Percentiles rank a stretch among this genome's conserved stretches.
Evolutionary conservation across 495 filamentous ascomycete species (phyloP).

Genomic region (Paragyromitra xinjiangensis): DNA sequence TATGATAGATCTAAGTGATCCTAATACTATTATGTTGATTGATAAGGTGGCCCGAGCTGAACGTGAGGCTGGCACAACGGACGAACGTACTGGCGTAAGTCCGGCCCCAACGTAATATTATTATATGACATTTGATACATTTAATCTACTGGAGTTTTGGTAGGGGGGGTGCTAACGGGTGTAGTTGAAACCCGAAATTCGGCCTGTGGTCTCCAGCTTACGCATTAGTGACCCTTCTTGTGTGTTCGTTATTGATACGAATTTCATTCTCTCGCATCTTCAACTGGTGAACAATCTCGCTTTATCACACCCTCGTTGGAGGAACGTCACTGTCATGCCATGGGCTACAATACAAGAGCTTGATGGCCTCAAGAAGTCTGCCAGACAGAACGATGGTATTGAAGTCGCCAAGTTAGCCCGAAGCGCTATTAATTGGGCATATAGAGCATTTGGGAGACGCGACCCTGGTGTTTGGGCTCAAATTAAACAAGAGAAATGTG

Average conservation of each 20-base stretch:
- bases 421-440: conserved; percentile 53
- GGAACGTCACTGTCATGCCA: conserved; percentile 54
- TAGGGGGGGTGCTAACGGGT: conserved; percentile 6
- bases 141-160: background rate
- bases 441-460: conserved; percentile 33
- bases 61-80: conserved; percentile 27
- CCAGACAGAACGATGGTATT: conserved; percentile 12
- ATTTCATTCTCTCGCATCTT: conserved; percentile 55
- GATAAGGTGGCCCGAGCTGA: conserved; percentile 42
- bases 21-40: conserved; percentile 40
- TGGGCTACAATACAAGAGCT: conserved; percentile 56
- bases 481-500: conserved; percentile 53
- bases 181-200: conserved; percentile 33
- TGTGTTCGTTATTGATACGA: conserved; percentile 56
- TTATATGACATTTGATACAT: background rate
- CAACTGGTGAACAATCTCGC: conserved; percentile 51
- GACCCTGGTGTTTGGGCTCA: conserved; percentile 55
- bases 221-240: conserved; percentile 44
- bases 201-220: conserved; percentile 29
- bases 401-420: conserved; percentile 47
- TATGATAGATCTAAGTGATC: conserved; percentile 55
- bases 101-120: background rate
- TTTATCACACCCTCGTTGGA: conserved; percentile 44
- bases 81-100: conserved; percentile 36
- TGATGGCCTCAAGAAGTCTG: conserved; percentile 55